phyloP scores from a whole-genome alignment of 1,284 basidiomycete species.

The Trichosporon sp. region DNA sequence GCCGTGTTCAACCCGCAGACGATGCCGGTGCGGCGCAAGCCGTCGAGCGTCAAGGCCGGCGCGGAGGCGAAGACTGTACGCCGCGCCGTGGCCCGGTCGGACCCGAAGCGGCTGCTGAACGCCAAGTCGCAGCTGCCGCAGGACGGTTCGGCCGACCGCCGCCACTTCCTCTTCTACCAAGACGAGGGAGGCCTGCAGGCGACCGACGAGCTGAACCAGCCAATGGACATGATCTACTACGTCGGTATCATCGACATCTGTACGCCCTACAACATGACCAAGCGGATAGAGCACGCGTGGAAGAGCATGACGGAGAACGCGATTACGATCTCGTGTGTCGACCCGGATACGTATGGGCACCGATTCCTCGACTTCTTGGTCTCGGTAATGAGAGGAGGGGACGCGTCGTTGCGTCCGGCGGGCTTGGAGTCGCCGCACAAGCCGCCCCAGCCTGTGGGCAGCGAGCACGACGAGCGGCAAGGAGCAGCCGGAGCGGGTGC shows the following conservation, averaged over 20 bases:
- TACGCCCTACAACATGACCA: slow-evolving; percentile 75
- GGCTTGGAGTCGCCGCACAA: slow-evolving; percentile 24
- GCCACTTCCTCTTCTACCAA: slow-evolving; percentile 89
- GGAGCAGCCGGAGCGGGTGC: too few relatives aligned
- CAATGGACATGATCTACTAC: slow-evolving; percentile 82
- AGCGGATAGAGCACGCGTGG: slow-evolving; percentile 85
- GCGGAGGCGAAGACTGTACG: slow-evolving; percentile 76
- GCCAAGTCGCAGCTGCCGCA: slow-evolving; percentile 60
- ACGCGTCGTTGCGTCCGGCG: slow-evolving; percentile 36
- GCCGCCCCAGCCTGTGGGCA: not conserved
- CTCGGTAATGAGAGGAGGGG: slow-evolving; percentile 77
- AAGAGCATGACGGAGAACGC: slow-evolving; percentile 81
- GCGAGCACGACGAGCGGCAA: not conserved
- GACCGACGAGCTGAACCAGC: slow-evolving; percentile 74
- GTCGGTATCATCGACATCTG: slow-evolving; percentile 90
- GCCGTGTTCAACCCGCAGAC: slow-evolving; percentile 71
- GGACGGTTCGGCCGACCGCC: slow-evolving; percentile 63
- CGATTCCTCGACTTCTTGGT: slow-evolving; percentile 84
- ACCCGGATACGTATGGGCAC: slow-evolving; percentile 73
- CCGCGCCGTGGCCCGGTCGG: slow-evolving; percentile 74
- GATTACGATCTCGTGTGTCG: slow-evolving; percentile 88
- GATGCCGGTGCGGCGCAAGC: slow-evolving; percentile 54
- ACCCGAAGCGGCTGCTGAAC: slow-evolving; percentile 64
- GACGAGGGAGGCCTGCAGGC: slow-evolving; percentile 91
- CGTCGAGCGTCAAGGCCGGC: slow-evolving; percentile 56